phyloP scores from a whole-genome alignment of 2,329 filamentous ascomycete species.

The Hypoxylon sp. region DNA sequence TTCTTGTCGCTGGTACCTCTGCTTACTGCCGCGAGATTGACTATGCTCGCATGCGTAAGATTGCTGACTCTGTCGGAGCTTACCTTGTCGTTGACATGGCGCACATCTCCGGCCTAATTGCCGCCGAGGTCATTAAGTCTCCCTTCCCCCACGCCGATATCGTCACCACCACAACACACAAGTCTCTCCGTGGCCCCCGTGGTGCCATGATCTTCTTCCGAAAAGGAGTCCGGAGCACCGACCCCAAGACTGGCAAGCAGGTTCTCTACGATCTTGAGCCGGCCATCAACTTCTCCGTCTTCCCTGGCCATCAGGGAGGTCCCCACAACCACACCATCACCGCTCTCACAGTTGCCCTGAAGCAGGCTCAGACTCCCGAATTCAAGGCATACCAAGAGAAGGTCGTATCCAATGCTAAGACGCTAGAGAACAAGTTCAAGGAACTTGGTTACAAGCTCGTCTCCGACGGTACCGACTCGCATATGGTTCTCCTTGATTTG shows the following conservation, averaged over 20 bases:
- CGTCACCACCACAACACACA: slow-evolving; percentile 98
- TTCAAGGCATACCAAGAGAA: slow-evolving; percentile 96
- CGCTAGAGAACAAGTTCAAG: slow-evolving; percentile 88
- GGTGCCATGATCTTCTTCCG: slow-evolving; percentile 99
- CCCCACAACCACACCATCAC: slow-evolving; percentile 99
- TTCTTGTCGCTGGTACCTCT: slow-evolving; percentile 95
- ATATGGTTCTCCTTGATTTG: slow-evolving; percentile 96
- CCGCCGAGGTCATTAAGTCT: slow-evolving; percentile 91
- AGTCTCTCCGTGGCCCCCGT: slow-evolving; percentile 96
- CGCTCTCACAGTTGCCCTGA: slow-evolving; percentile 91
- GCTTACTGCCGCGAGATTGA: slow-evolving; percentile 99
- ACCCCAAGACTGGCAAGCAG: slow-evolving; percentile 92
- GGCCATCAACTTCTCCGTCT: slow-evolving; percentile 98
- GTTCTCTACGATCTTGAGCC: slow-evolving; percentile 93
- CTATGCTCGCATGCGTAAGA: slow-evolving; percentile 95
- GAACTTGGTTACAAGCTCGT: slow-evolving; percentile 93
- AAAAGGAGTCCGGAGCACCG: slow-evolving; percentile 91
- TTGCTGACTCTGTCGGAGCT: slow-evolving; percentile 91
- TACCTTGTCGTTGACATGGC: slow-evolving; percentile 99
- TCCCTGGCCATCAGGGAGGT: slow-evolving; percentile 98
- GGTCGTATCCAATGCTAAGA: slow-evolving; percentile 93
- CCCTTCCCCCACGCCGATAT: slow-evolving; percentile 95
- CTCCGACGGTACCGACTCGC: slow-evolving; percentile 94
- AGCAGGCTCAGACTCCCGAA: slow-evolving; percentile 90
- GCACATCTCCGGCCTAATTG: slow-evolving; percentile 96